Evolutionary conservation across 2,329 filamentous ascomycete species (phyloP).

Genomic region (Monosporascus sp.): DNA sequence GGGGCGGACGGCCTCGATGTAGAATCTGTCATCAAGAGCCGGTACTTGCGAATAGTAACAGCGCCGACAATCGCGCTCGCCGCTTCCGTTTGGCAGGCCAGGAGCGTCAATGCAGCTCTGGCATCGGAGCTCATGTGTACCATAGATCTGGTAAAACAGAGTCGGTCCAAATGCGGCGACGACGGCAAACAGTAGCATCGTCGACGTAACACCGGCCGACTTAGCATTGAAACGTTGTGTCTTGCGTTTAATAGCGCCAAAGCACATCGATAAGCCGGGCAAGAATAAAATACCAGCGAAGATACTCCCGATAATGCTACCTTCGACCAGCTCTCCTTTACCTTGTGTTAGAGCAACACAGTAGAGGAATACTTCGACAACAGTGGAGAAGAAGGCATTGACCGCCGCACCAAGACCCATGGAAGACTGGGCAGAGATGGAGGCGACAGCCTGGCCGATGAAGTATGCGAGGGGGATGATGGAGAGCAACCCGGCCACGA

Average conservation of each 20-base stretch:
- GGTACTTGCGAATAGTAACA: slow-evolving; percentile 92
- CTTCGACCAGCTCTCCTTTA: slow-evolving; percentile 88
- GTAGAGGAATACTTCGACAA: slow-evolving; percentile 97
- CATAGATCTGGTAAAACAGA: slow-evolving; percentile 97
- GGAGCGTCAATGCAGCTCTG: slow-evolving; percentile 52
- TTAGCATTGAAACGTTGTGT: slow-evolving; percentile 97
- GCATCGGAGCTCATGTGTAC: slow-evolving; percentile 92
- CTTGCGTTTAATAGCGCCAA: slow-evolving; percentile 94
- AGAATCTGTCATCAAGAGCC: slow-evolving; percentile 81
- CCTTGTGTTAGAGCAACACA: slow-evolving; percentile 90
- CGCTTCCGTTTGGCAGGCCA: slow-evolving; percentile 29
- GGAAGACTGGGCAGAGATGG: slow-evolving; percentile 95
- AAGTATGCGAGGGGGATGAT: slow-evolving; percentile 98
- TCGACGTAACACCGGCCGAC: slow-evolving; percentile 93
- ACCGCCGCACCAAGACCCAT: slow-evolving; percentile 97
- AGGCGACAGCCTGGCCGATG: slow-evolving; percentile 95
- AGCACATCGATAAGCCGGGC: slow-evolving; percentile 96
- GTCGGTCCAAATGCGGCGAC: slow-evolving; percentile 95
- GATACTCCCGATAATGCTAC: slow-evolving; percentile 95
- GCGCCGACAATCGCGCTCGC: slow-evolving; percentile 72
- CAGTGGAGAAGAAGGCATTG: slow-evolving; percentile 96
- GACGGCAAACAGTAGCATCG: slow-evolving; percentile 94
- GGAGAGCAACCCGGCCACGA: slow-evolving; percentile 76
- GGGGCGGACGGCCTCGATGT: slow-evolving; percentile 80
- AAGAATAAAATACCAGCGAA: slow-evolving; percentile 94